Evolutionary conservation across 352 stramenopile genomes (phyloP).

Genomic region (Phytophthora cactorum): DNA sequence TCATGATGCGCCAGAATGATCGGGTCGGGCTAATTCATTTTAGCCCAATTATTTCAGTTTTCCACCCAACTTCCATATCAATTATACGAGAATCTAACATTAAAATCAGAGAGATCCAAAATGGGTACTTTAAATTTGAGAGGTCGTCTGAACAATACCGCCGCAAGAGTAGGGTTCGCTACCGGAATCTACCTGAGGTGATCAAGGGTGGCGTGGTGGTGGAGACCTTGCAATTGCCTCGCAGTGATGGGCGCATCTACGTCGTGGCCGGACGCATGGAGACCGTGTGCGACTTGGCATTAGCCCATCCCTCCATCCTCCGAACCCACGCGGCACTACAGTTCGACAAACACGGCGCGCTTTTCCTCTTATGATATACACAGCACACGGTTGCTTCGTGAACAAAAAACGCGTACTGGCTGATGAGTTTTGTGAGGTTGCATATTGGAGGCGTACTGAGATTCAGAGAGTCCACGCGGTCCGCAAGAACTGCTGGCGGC

Average conservation of each 20-base stretch:
- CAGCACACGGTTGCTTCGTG: slow-evolving; percentile 85
- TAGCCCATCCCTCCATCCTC: slow-evolving; percentile 82
- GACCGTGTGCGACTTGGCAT: slow-evolving; percentile 66
- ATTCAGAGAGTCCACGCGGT: slow-evolving; percentile 90
- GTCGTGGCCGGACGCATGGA: slow-evolving; percentile 63
- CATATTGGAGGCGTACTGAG: slow-evolving; percentile 85
- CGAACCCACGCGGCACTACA: slow-evolving; percentile 74
- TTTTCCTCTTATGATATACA: slow-evolving; percentile 77
- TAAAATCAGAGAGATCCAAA: too few species aligned
- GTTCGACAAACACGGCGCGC: slow-evolving; percentile 66
- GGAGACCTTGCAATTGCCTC: slow-evolving; percentile 52
- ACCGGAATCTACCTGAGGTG: slow-evolving; percentile 65
- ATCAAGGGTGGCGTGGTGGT: slow-evolving; percentile 69
- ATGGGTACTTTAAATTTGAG: too few species aligned
- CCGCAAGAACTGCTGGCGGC: slow-evolving; percentile 67
- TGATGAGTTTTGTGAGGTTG: slow-evolving; percentile 66
- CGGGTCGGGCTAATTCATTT: neutral
- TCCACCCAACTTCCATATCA: too few species aligned
- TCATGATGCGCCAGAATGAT: slow-evolving; percentile 12
- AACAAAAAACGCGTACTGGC: slow-evolving; percentile 74
- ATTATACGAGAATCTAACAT: too few species aligned
- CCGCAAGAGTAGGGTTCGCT: slow-evolving; percentile 62
- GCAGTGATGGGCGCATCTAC: slow-evolving; percentile 40
- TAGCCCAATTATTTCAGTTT: too few species aligned
- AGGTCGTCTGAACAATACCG: slow-evolving; percentile 29